phyloP scores from a whole-genome alignment of 176 grass and related monocot species.

The Phoenix roebelenii region DNA sequence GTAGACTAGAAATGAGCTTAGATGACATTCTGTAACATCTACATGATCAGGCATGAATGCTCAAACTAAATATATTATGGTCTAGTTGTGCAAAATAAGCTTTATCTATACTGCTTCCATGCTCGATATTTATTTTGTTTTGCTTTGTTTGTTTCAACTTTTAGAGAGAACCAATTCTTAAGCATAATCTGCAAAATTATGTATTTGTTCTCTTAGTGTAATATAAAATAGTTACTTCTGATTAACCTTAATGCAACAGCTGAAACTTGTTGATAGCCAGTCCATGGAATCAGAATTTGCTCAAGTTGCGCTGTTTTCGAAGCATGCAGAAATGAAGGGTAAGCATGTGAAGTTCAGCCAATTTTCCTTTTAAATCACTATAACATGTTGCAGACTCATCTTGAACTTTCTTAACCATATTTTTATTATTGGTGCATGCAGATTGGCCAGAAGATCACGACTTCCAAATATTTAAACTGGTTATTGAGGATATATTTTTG shows the following conservation, averaged over 20 bases:
- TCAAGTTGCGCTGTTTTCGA: conserved; percentile 55
- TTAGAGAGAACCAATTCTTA: too few relatives aligned
- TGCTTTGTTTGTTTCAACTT: too few relatives aligned
- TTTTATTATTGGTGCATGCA: conserved; percentile 24
- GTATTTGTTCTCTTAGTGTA: neutral
- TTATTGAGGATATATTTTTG: conserved; percentile 76
- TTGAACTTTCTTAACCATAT: neutral
- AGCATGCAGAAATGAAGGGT: conserved; percentile 96
- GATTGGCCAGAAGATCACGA: conserved; percentile 78
- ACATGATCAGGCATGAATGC: too few relatives aligned
- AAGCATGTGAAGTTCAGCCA: conserved; percentile 1
- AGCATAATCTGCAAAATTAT: neutral
- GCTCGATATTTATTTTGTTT: too few relatives aligned
- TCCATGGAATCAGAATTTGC: conserved; percentile 61
- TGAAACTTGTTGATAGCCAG: conserved; percentile 53
- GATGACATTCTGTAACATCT: too few relatives aligned
- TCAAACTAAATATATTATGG: too few relatives aligned
- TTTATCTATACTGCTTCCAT: too few relatives aligned
- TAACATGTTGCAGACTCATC: too few relatives aligned
- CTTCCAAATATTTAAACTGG: conserved; percentile 73
- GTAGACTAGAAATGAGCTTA: too few relatives aligned
- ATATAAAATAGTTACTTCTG: neutral
- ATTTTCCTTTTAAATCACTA: too few relatives aligned
- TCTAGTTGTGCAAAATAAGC: too few relatives aligned
- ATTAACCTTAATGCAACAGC: conserved; percentile 31